Percentiles rank a stretch among this genome's conserved stretches.
These are phyloP conservation scores for Cercospora sesami DNA, from an alignment of 2,329 filamentous ascomycete genomes.

Conservation along the genomic window DNA sequence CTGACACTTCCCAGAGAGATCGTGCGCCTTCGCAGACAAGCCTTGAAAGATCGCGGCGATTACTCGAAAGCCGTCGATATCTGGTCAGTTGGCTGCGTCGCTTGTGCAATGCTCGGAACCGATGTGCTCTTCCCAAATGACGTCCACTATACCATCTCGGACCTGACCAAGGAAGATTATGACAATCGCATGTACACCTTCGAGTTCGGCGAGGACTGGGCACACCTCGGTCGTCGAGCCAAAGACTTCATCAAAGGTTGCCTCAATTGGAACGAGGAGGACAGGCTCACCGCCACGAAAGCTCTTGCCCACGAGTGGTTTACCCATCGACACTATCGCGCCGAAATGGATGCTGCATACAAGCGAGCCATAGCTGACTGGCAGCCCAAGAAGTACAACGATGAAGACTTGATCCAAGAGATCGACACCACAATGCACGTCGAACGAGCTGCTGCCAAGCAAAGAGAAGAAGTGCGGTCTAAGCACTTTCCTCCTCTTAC, in stretches of 20 bases:
- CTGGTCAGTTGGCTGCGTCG: constrained; percentile 62
- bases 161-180: constrained; percentile 48
- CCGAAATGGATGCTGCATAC: constrained; percentile 54
- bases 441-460: neutral
- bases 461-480: constrained; percentile 11
- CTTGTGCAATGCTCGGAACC: constrained; percentile 54
- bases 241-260: constrained; percentile 57
- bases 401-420: constrained; percentile 18
- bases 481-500: constrained; percentile 15
- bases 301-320: constrained; percentile 60
- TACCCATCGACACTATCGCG: constrained; percentile 49
- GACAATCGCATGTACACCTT: constrained; percentile 33
- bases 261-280: constrained; percentile 51
- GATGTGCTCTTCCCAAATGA: constrained; percentile 48
- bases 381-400: constrained; percentile 41
- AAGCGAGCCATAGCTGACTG: constrained; percentile 51
- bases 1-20: constrained; percentile 39
- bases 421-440: constrained; percentile 24
- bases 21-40: constrained; percentile 29
- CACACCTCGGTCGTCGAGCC: constrained; percentile 41
- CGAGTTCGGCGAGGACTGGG: constrained; percentile 39
- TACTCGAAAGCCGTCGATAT: constrained; percentile 62
- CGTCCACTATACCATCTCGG: constrained; percentile 12
- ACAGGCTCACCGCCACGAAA: constrained; percentile 55
- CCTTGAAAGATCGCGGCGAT: constrained; percentile 37